Percentiles rank a stretch among this genome's conserved stretches.
Conservation (phyloP, 2,329 filamentous ascomycete genomes). For the Lasiodiplodia gonubiensis region DNA sequence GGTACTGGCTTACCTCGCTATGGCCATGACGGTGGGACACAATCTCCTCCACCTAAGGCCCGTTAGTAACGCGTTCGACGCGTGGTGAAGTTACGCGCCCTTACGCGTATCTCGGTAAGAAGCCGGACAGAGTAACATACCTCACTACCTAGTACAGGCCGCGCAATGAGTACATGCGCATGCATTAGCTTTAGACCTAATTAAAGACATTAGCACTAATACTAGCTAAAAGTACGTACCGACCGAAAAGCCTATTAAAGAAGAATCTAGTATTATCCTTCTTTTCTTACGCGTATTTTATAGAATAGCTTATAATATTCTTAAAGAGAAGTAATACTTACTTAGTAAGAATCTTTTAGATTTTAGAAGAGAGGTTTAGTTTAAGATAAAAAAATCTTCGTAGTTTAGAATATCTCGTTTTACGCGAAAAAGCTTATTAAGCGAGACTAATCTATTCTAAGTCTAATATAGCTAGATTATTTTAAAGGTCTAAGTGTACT, state of each 20-base stretch:
- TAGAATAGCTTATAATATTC: neutral
- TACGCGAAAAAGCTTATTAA: neutral
- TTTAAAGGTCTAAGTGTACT: neutral
- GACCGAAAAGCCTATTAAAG: neutral
- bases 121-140: neutral
- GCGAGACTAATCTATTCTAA: neutral
- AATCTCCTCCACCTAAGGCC: slow-evolving; percentile 9
- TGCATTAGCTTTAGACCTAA: neutral
- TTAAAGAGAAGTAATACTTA: neutral
- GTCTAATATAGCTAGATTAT: neutral
- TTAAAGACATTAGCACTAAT: neutral
- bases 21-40: slow-evolving; percentile 2
- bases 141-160: neutral
- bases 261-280: neutral
- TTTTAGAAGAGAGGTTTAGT: neutral
- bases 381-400: neutral
- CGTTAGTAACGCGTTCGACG: slow-evolving; percentile 6
- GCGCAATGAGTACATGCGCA: neutral
- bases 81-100: too few relatives aligned
- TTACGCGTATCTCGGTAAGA: neutral
- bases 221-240: neutral
- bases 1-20: neutral
- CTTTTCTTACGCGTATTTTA: neutral
- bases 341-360: neutral
- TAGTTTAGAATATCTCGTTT: neutral